Conservation (phyloP, 2,329 filamentous ascomycete species). For the Zalaria obscura region DNA sequence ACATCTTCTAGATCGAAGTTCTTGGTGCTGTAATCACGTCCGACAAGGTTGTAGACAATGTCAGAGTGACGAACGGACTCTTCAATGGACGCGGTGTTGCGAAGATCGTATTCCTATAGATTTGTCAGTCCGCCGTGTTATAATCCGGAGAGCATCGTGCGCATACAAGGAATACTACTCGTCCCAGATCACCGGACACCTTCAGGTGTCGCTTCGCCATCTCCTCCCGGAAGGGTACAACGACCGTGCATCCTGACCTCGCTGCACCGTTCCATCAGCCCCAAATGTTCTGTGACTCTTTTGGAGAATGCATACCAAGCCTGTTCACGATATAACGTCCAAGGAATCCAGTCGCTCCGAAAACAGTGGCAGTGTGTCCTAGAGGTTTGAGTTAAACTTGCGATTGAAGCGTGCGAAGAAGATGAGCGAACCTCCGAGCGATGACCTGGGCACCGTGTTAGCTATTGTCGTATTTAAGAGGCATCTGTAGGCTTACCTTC, state of each 20-base stretch:
- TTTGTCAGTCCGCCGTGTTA: not conserved
- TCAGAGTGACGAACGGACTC: conserved; percentile 95
- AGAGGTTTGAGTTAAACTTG: conserved; percentile 17
- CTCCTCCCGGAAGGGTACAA: conserved; percentile 89
- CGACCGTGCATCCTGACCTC: conserved; percentile 82
- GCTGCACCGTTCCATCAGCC: conserved; percentile 38
- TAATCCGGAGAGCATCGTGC: not conserved
- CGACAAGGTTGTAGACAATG: conserved; percentile 91
- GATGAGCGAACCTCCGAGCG: conserved; percentile 58
- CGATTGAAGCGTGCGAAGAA: conserved; percentile 8
- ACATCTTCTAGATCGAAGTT: conserved; percentile 92
- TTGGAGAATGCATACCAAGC: conserved; percentile 44
- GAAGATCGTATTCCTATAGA: conserved; percentile 75
- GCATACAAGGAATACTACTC: conserved; percentile 69
- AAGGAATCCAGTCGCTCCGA: conserved; percentile 90
- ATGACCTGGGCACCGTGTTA: conserved; percentile 43
- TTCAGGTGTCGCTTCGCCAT: conserved; percentile 97
- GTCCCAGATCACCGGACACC: conserved; percentile 84
- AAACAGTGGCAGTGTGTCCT: conserved; percentile 95
- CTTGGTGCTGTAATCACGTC: conserved; percentile 94
- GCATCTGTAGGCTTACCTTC: conserved; percentile 45
- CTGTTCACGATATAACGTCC: conserved; percentile 96
- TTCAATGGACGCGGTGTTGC: conserved; percentile 89
- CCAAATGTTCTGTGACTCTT: not conserved
- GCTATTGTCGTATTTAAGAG: not conserved